phyloP scores from a whole-genome alignment of 2,329 filamentous ascomycete species.

The Colletotrichum limetticola region DNA sequence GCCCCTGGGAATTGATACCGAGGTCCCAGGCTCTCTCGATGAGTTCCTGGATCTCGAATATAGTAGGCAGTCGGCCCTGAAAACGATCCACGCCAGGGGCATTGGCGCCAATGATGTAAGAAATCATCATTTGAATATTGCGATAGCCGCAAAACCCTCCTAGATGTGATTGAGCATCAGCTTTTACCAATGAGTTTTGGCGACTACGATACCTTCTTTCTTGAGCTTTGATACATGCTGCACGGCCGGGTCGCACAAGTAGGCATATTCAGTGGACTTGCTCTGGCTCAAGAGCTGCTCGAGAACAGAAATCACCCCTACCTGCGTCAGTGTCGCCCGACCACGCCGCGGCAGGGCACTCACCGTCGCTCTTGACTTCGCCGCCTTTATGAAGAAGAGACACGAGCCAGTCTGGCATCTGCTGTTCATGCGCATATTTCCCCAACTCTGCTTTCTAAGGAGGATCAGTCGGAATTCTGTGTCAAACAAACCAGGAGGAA shows the following conservation, averaged over 20 bases:
- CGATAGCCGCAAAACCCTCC: constrained; percentile 95
- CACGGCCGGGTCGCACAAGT: constrained; percentile 80
- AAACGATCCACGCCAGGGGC: constrained; percentile 71
- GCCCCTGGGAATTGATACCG: constrained; percentile 80
- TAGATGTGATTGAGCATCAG: constrained; percentile 38
- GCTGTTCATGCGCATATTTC: constrained; percentile 76
- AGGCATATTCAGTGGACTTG: constrained; percentile 73
- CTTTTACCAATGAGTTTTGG: not conserved
- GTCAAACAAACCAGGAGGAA: not conserved
- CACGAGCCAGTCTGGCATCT: constrained; percentile 78
- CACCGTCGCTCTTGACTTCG: constrained; percentile 64
- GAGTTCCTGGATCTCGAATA: constrained; percentile 84
- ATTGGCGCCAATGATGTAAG: constrained; percentile 74
- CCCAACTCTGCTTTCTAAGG: constrained; percentile 72
- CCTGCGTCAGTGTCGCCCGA: constrained; percentile 55
- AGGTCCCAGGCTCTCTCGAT: constrained; percentile 91
- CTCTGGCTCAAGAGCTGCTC: constrained; percentile 73
- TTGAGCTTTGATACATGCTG: constrained; percentile 84
- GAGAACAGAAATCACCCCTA: constrained; percentile 71
- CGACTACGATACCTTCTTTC: constrained; percentile 68
- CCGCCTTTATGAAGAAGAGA: constrained; percentile 70
- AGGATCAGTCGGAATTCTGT: not conserved
- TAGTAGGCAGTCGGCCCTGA: constrained; percentile 71
- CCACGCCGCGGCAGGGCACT: constrained; percentile 30
- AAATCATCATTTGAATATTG: constrained; percentile 92